Evolutionary conservation across 139 green algal genomes (phyloP).

Genomic region (Pseudopediastrum boryanum): DNA sequence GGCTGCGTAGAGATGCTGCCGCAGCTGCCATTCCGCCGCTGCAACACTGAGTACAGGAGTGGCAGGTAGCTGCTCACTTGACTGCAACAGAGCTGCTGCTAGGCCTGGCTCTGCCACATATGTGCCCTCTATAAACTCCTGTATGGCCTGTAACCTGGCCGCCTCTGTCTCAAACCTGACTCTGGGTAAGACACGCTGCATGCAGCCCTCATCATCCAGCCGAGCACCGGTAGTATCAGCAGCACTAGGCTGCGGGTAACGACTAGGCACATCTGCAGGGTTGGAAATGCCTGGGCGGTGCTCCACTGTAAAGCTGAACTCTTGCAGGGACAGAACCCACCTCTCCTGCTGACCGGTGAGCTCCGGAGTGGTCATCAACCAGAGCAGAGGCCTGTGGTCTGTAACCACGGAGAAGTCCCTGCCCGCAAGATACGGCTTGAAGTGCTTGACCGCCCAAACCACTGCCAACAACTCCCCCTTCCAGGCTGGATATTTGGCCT

Average conservation of each 20-base stretch:
- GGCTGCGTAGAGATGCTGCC: no score
- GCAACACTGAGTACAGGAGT: no score
- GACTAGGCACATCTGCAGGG: conserved; percentile 10
- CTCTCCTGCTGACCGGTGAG: conserved; percentile 36
- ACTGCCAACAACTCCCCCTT: conserved; percentile 48
- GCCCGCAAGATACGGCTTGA: conserved; percentile 34
- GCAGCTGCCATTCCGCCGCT: no score
- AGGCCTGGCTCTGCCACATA: no score
- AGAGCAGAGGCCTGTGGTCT: conserved; percentile 41
- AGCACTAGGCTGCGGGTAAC: not conserved
- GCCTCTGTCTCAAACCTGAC: not conserved
- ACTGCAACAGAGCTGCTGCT: not conserved
- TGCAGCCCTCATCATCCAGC: not conserved
- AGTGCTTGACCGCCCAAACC: conserved; percentile 29
- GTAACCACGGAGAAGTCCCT: conserved; percentile 37
- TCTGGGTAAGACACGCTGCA: not conserved
- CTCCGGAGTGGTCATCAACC: conserved; percentile 29
- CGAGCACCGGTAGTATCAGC: not conserved
- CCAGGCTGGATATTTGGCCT: conserved; percentile 20
- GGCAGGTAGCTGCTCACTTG: not conserved
- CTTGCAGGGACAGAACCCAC: conserved; percentile 38
- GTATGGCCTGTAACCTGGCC: not conserved
- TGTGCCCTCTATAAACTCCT: not conserved
- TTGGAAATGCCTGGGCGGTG: conserved; percentile 28
- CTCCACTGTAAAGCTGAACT: conserved; percentile 16